A percentile compares a stretch with the other conserved stretches of the same genome.
Conservation (phyloP, 2,329 filamentous ascomycete genomes). For the Neofusicoccum kwambonambiense region DNA sequence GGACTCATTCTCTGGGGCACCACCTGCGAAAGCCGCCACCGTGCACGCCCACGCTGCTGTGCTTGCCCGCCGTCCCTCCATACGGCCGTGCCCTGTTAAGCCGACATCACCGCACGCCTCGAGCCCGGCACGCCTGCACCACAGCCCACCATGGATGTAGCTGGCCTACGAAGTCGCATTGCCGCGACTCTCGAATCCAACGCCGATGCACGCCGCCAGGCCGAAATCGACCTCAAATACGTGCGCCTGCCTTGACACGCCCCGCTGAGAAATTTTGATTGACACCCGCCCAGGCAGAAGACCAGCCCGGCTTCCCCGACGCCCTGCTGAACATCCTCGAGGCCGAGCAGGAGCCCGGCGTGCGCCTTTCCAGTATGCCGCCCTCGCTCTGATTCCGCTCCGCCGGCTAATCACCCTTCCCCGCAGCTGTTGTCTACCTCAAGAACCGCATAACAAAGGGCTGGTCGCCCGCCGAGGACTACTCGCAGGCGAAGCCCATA, state of each 20-base stretch:
- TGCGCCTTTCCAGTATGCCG: conserved; percentile 82
- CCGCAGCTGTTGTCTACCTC: conserved; percentile 86
- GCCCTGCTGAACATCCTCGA: conserved; percentile 88
- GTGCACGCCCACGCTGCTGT: not conserved
- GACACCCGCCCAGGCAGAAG: conserved; percentile 67
- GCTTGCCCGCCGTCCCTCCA: not conserved
- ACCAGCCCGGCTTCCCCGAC: conserved; percentile 84
- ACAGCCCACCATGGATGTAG: conserved; percentile 64
- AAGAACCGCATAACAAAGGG: conserved; percentile 96
- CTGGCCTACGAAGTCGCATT: conserved; percentile 73
- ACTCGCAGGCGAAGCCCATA: conserved; percentile 70
- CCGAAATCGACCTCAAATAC: conserved; percentile 79
- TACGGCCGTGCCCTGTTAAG: conserved; percentile 9
- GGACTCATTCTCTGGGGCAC: conserved; percentile 1
- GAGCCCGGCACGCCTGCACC: conserved; percentile 9
- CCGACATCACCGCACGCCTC: conserved; percentile 13
- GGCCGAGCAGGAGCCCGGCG: conserved; percentile 77
- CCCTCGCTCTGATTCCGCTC: conserved; percentile 22
- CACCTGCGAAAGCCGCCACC: not conserved
- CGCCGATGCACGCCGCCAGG: conserved; percentile 70
- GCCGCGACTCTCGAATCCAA: conserved; percentile 72
- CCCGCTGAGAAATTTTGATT: conserved; percentile 29
- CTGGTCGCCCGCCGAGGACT: conserved; percentile 78
- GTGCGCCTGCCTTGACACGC: conserved; percentile 50
- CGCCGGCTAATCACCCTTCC: conserved; percentile 26